A percentile compares a stretch with the other conserved stretches of the same genome.
These are phyloP conservation scores for Pachyrhizus erosus DNA, from an alignment of 306 rosid genomes.

Conservation along the genomic window DNA sequence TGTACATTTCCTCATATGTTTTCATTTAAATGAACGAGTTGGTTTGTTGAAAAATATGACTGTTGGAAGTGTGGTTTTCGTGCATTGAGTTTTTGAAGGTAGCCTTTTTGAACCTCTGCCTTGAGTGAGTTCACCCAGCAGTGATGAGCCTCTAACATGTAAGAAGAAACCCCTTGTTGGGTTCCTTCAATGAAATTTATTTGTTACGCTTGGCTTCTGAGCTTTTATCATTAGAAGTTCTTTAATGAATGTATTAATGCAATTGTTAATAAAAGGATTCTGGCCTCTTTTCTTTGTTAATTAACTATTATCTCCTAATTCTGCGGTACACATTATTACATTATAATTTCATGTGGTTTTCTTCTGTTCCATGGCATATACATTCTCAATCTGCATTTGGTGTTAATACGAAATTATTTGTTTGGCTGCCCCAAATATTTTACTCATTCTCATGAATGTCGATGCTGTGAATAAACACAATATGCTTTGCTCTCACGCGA, in stretches of 20 bases:
- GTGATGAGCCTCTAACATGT: conserved; percentile 47
- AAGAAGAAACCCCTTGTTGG: conserved; percentile 42
- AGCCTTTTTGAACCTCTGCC: background rate
- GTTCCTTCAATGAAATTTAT: conserved; percentile 50
- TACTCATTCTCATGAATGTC: too few relatives aligned
- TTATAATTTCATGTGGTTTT: too few relatives aligned
- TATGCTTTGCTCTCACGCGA: too few relatives aligned
- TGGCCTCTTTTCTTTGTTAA: background rate
- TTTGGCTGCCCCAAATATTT: too few relatives aligned
- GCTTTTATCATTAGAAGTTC: conserved; percentile 33
- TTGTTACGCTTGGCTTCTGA: conserved; percentile 75
- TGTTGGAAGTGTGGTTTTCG: background rate
- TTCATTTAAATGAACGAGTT: too few relatives aligned
- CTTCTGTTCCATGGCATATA: too few relatives aligned
- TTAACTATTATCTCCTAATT: too few relatives aligned
- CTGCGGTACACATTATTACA: too few relatives aligned
- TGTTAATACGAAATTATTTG: too few relatives aligned
- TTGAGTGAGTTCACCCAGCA: conserved; percentile 1
- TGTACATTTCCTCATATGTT: too few relatives aligned
- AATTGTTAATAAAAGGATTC: background rate
- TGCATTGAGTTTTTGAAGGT: background rate
- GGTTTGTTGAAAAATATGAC: background rate
- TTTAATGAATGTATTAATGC: background rate
- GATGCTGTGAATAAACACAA: too few relatives aligned
- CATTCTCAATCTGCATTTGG: too few relatives aligned